Base-by-base conservation (phyloP, 352 stramenopile species). In the Phytophthora cryptogea region DNA sequence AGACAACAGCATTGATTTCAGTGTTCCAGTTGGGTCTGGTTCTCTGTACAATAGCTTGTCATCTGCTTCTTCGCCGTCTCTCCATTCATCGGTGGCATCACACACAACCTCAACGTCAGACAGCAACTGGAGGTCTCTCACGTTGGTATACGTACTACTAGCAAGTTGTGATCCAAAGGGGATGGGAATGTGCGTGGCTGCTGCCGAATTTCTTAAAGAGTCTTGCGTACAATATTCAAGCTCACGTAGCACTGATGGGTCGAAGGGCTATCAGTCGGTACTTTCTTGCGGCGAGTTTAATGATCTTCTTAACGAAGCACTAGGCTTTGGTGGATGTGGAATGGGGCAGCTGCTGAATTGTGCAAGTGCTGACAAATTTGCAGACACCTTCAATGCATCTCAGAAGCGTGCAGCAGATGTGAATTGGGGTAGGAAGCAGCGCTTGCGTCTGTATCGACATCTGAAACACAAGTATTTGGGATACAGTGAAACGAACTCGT, bases 81-180 rank as follows among this genome's bases (percentile, higher is more conserved):
- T 42, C 3, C 30, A 23, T 10, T 76, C 61, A 6, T 68, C 54
- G 4, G 35, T 41, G 5, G 43, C 54, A 32, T 53, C 59, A 33
- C 50, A 63, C 17, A 32, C 50, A 6, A 89, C 74, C 27, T 52
- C 68, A 40, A 61, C 66, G 20, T 64, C 66, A 5, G 71, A 89
- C 32, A 69, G 59, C 5, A 86, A 90, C 67, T 95, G 83, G 82
- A 90, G 83, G 48, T 83, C 72, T 1, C 60, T 90, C 0, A 80
- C 83, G 31, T 48, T 92, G 5, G 82, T 92, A 7, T 88, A 89
- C 55, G 61, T 90, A 28, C 52, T 93, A 2, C 65, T 91, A 17
- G 82, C 86, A 20, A 89, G 78, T 17, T 92, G 81, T 63, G 82
- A 95, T 59, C 82, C 83, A 14, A 89, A 87, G 40, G 83, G 85